Evolutionary conservation across 2,329 filamentous ascomycete genomes (phyloP).

Genomic region (Davidsoniella neocaledoniae): DNA sequence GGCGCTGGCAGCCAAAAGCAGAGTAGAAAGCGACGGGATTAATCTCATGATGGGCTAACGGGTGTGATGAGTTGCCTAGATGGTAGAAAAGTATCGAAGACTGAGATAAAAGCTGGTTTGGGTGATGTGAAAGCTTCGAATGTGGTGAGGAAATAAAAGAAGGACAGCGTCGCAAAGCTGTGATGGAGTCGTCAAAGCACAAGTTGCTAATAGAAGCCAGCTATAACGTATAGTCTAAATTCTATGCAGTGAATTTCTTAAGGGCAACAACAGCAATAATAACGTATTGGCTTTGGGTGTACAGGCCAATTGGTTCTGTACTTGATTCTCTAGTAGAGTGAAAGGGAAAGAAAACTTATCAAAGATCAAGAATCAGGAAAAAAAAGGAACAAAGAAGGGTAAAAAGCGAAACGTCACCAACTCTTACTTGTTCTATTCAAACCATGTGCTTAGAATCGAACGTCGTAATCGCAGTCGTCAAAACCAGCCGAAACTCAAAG

Average conservation of each 20-base stretch:
- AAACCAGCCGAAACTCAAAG: not conserved
- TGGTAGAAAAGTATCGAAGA: not conserved
- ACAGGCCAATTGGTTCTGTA: too few relatives aligned
- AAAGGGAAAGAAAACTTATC: not conserved
- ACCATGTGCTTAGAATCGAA: not conserved
- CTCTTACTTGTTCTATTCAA: not conserved
- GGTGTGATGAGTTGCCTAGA: not conserved
- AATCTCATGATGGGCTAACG: conserved; percentile 7
- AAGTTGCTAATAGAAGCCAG: not conserved
- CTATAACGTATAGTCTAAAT: not conserved
- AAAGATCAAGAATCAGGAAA: not conserved
- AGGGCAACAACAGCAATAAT: too few relatives aligned
- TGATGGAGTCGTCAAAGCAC: not conserved
- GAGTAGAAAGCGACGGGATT: conserved; percentile 19
- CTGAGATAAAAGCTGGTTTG: conserved; percentile 6
- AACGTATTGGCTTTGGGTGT: too few relatives aligned
- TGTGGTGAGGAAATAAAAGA: not conserved
- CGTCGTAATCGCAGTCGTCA: too few relatives aligned
- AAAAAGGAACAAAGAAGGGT: not conserved
- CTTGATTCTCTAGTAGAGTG: too few relatives aligned
- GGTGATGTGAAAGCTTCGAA: conserved; percentile 2
- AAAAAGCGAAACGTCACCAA: not conserved
- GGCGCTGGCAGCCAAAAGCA: conserved; percentile 32
- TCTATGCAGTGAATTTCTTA: too few relatives aligned
- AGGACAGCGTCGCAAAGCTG: not conserved